phyloP scores from a whole-genome alignment of 768 basidiomycete species.

The Leccinum variicolor region DNA sequence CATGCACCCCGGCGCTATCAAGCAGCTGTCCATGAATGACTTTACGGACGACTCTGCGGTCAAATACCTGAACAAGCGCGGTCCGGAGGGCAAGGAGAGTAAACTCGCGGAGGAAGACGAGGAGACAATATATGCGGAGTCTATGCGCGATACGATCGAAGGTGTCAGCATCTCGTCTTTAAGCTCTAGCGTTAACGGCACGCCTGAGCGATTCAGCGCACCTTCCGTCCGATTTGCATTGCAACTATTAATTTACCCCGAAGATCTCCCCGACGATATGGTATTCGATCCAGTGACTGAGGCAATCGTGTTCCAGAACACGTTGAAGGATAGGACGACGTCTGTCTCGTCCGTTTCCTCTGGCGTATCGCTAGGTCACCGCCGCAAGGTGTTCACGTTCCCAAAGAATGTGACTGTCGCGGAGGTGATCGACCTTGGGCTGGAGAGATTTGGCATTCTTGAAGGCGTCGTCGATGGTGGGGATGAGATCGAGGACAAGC shows the following conservation, averaged over 20 bases:
- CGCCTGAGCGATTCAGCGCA: constrained; percentile 73
- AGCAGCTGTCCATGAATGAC: constrained; percentile 92
- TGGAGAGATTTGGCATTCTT: constrained; percentile 91
- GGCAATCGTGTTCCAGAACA: constrained; percentile 84
- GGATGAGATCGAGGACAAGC: too few relatives aligned
- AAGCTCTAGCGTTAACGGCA: constrained; percentile 40
- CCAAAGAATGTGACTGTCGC: constrained; percentile 95
- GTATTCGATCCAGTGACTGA: constrained; percentile 90
- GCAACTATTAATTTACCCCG: constrained; percentile 82
- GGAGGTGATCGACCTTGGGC: constrained; percentile 88
- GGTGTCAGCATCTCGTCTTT: constrained; percentile 17
- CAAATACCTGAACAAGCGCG: constrained; percentile 82
- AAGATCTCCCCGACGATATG: constrained; percentile 93
- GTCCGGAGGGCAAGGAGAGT: constrained; percentile 42
- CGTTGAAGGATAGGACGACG: constrained; percentile 54
- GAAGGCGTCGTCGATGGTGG: too few relatives aligned
- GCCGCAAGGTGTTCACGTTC: constrained; percentile 85
- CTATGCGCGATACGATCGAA: constrained; percentile 30
- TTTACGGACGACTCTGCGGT: constrained; percentile 96
- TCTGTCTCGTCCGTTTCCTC: constrained; percentile 43
- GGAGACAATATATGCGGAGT: constrained; percentile 38
- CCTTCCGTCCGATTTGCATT: constrained; percentile 83
- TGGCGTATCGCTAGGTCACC: constrained; percentile 54
- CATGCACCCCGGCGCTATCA: constrained; percentile 89
- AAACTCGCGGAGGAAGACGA: constrained; percentile 43